Evolutionary conservation across 2,329 filamentous ascomycete genomes (phyloP).

Genomic region (Fusarium marasasianum): DNA sequence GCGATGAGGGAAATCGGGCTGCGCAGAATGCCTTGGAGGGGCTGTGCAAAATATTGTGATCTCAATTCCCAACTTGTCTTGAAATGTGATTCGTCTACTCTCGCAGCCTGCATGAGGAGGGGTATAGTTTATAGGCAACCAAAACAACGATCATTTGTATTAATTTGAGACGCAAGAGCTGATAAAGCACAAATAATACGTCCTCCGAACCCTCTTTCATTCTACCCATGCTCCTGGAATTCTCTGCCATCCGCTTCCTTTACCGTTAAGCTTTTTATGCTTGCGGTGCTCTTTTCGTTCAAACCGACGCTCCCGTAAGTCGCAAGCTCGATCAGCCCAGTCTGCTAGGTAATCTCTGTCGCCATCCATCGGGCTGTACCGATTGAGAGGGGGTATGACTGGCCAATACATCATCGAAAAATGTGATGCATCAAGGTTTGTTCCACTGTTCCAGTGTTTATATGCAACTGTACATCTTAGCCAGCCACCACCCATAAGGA

Average conservation of each 20-base stretch:
- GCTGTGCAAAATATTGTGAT: not conserved
- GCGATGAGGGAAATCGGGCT: not conserved
- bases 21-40: not conserved
- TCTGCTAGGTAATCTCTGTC: not conserved
- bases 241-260: rapidly evolving
- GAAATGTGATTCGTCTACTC: not conserved
- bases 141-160: rapidly evolving
- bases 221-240: not conserved
- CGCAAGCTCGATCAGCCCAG: not conserved
- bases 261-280: not conserved
- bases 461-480: too few species aligned
- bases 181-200: rapidly evolving
- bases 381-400: not conserved
- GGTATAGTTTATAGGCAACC: not conserved
- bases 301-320: not conserved
- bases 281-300: rapidly evolving
- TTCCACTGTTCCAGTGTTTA: not conserved
- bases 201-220: rapidly evolving
- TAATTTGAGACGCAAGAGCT: rapidly evolving
- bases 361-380: rapidly evolving
- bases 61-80: not conserved
- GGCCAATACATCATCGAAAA: not conserved
- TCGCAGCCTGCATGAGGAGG: not conserved
- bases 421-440: rapidly evolving
- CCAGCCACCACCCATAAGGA: too few species aligned